Evolutionary conservation across 2,329 filamentous ascomycete species (phyloP).

Genomic region (Microsporum audouinii): DNA sequence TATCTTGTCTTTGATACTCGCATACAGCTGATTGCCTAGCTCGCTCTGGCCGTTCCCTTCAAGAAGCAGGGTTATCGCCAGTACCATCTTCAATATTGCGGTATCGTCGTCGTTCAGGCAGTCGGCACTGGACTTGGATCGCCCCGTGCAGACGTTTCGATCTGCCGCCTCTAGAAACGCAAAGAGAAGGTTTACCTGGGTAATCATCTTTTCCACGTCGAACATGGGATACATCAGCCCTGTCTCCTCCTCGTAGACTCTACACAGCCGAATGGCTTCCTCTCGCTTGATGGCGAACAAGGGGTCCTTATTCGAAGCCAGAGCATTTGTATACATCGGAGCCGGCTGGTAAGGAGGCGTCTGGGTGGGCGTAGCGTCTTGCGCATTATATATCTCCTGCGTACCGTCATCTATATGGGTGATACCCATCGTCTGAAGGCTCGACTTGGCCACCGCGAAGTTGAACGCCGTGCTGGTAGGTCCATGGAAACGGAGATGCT

Average conservation of each 20-base stretch:
- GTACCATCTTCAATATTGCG: conserved; percentile 66
- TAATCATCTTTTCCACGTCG: conserved; percentile 58
- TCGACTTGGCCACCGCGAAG: conserved; percentile 75
- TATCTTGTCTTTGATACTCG: conserved; percentile 60
- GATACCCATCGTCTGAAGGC: conserved; percentile 82
- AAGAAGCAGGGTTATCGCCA: conserved; percentile 65
- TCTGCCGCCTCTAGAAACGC: conserved; percentile 60
- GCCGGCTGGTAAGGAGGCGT: conserved; percentile 32
- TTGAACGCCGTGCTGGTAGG: conserved; percentile 79
- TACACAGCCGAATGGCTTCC: conserved; percentile 67
- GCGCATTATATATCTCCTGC: conserved; percentile 47
- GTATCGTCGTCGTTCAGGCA: conserved; percentile 53
- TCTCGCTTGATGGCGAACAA: conserved; percentile 67
- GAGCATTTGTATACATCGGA: conserved; percentile 23
- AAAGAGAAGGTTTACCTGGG: conserved; percentile 58
- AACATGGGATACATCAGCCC: conserved; percentile 86
- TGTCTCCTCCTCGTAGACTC: conserved; percentile 78
- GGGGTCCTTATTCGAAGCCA: conserved; percentile 54
- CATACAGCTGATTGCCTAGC: conserved; percentile 60
- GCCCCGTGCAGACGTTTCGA: conserved; percentile 47
- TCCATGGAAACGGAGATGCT: conserved; percentile 61
- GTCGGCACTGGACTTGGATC: conserved; percentile 44
- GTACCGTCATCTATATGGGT: conserved; percentile 47
- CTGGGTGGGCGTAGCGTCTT: conserved; percentile 42
- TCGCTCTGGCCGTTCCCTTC: conserved; percentile 71